Evolutionary conservation across 148 eudicot genomes (phyloP).

Genomic region (Rhododendron ferrugineum): DNA sequence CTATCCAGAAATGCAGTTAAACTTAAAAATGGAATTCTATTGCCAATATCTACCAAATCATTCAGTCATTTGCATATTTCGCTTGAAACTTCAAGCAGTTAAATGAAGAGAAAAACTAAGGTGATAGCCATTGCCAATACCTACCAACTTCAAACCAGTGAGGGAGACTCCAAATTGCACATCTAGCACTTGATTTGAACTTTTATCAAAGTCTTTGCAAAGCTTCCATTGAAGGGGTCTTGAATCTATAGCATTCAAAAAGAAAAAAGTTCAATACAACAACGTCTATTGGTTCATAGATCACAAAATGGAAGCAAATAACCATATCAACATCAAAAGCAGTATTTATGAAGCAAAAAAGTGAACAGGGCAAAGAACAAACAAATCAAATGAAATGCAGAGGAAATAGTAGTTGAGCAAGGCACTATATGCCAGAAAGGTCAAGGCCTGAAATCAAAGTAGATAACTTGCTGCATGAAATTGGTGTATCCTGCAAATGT

Average conservation of each 20-base stretch:
- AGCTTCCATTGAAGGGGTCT: constrained; percentile 65
- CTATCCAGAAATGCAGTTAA: background rate
- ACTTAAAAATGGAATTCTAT: background rate
- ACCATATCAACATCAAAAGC: background rate
- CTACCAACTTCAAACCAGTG: constrained; percentile 4
- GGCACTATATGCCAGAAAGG: background rate
- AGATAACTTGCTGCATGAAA: background rate
- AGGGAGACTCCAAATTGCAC: constrained; percentile 52
- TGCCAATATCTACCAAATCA: background rate
- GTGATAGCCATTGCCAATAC: constrained; percentile 8
- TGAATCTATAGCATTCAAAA: constrained; percentile 32
- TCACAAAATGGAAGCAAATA: background rate
- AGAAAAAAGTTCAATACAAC: background rate
- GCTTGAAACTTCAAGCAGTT: background rate
- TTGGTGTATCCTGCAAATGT: background rate
- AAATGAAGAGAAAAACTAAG: background rate
- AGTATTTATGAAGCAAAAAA: background rate
- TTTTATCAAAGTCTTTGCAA: constrained; percentile 54
- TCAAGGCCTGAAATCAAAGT: background rate
- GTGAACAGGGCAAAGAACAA: background rate
- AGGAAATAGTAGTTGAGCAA: background rate
- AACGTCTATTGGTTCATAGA: background rate
- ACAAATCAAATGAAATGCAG: background rate
- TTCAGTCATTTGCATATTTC: background rate
- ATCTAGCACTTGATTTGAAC: constrained; percentile 50